phyloP scores from a whole-genome alignment of 2,329 filamentous ascomycete genomes.

The Elsinoe arachidis region DNA sequence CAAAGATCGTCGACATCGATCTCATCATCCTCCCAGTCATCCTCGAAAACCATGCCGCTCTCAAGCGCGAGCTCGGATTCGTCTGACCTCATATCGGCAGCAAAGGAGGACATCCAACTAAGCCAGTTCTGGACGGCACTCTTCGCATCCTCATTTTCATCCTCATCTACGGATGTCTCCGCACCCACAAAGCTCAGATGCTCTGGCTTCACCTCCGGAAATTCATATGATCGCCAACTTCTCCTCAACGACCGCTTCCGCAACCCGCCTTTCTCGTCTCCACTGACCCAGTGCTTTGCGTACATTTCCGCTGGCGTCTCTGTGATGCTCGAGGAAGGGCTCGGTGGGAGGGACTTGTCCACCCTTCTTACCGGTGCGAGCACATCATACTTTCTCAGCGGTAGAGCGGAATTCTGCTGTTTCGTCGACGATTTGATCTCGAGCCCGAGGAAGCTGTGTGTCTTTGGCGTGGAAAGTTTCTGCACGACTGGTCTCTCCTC shows the following conservation, averaged over 20 bases:
- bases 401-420: background rate
- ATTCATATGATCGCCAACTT: background rate
- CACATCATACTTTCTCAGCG: background rate
- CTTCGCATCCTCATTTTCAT: background rate
- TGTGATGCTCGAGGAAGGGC: background rate
- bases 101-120: background rate
- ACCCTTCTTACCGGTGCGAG: background rate
- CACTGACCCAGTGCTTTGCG: background rate
- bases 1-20: constrained; percentile 2
- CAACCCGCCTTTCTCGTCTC: background rate
- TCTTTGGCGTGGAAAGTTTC: background rate
- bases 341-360: constrained; percentile 1
- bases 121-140: background rate
- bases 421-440: background rate
- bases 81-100: background rate
- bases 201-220: too few relatives aligned
- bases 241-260: background rate
- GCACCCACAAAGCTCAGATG: background rate
- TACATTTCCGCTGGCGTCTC: constrained; percentile 9
- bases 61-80: background rate
- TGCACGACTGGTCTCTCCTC: background rate
- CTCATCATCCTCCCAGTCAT: background rate
- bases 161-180: background rate
- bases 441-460: background rate
- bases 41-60: background rate